These are phyloP conservation scores for Desmodesmus armatus DNA, from an alignment of 139 green algal species.

Conservation along the genomic window DNA sequence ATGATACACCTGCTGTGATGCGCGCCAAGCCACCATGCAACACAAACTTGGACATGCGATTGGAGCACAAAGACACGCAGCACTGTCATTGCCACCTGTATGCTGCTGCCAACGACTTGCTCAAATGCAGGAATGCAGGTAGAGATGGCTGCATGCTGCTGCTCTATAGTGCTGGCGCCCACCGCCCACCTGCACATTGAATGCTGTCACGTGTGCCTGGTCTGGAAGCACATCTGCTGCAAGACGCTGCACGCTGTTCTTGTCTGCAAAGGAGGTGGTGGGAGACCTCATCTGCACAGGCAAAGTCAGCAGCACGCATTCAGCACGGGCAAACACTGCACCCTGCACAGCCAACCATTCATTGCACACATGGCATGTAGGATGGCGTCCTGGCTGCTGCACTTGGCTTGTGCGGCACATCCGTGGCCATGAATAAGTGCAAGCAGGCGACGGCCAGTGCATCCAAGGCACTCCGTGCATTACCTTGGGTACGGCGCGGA, in stretches of 20 bases:
- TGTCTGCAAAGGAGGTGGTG: conserved; percentile 47
- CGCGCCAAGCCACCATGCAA: too few species aligned
- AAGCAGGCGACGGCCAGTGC: too few species aligned
- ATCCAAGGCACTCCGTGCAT: neutral
- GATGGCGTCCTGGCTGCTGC: too few species aligned
- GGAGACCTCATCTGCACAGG: conserved; percentile 41
- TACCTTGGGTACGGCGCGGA: conserved; percentile 46
- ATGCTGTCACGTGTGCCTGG: conserved; percentile 37
- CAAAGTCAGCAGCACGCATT: too few species aligned
- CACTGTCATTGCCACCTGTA: too few species aligned
- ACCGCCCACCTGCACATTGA: conserved; percentile 36
- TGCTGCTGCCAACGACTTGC: neutral
- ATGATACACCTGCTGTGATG: too few species aligned
- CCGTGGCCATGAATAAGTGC: too few species aligned
- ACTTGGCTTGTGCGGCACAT: too few species aligned
- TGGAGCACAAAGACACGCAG: too few species aligned
- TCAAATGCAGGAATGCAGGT: neutral
- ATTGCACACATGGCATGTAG: neutral
- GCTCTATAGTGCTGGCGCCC: neutral
- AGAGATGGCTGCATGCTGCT: too few species aligned
- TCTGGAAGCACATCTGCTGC: conserved; percentile 30
- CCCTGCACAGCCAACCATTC: neutral
- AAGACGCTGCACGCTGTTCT: conserved; percentile 50
- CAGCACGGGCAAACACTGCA: too few species aligned
- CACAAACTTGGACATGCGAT: too few species aligned